Evolutionary conservation across 169 alveolate genomes (phyloP).

Genomic region (Ichthyophthirius multifiliis): DNA sequence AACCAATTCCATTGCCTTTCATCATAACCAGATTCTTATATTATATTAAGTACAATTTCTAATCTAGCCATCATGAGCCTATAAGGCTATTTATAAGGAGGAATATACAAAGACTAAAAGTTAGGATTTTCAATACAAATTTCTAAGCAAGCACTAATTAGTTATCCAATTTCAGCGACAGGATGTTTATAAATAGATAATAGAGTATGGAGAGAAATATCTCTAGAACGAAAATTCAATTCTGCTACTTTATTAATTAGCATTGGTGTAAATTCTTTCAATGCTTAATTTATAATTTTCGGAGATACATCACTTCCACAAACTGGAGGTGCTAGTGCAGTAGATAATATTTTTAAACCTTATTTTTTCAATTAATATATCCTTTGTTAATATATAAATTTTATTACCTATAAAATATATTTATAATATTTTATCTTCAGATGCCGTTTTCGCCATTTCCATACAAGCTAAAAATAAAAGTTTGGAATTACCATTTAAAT

Average conservation of each 20-base stretch:
- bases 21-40: constrained; percentile 77
- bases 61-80: constrained; percentile 71
- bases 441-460: constrained; percentile 74
- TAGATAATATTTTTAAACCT: constrained; percentile 69
- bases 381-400: neutral
- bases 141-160: constrained; percentile 27
- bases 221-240: constrained; percentile 82
- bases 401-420: constrained; percentile 56
- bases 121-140: constrained; percentile 36
- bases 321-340: constrained; percentile 79
- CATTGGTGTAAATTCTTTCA: constrained; percentile 72
- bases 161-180: constrained; percentile 63
- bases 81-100: constrained; percentile 81
- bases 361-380: neutral
- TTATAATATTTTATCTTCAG: constrained; percentile 77
- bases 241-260: constrained; percentile 75
- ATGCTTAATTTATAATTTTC: constrained; percentile 61
- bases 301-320: constrained; percentile 84
- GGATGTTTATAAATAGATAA: constrained; percentile 78
- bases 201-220: constrained; percentile 69
- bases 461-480: constrained; percentile 77
- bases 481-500: constrained; percentile 67
- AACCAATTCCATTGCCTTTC: constrained; percentile 74
- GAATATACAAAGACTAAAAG: constrained; percentile 47
- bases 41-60: constrained; percentile 66